phyloP scores from a whole-genome alignment of 2,329 filamentous ascomycete species.

The Coniella lustricola region DNA sequence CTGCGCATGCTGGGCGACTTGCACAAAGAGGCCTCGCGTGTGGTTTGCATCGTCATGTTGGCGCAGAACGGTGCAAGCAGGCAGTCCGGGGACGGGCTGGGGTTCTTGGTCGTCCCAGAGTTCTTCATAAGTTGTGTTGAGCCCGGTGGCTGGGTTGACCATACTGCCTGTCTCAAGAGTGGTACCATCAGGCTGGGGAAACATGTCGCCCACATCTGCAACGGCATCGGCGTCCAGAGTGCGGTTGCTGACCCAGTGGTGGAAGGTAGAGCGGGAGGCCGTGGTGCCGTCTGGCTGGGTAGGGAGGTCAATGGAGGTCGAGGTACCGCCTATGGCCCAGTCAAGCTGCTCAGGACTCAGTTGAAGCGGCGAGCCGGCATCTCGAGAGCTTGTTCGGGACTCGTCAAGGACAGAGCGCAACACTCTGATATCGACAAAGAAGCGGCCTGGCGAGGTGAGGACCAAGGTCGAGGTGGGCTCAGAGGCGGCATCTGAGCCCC shows the following conservation, averaged over 20 bases:
- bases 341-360: constrained; percentile 37
- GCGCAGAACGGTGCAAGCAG: constrained; percentile 31
- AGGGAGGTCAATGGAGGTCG: constrained; percentile 28
- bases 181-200: constrained; percentile 31
- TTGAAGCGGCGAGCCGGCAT: background rate
- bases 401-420: constrained; percentile 19
- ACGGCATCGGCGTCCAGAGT: constrained; percentile 30
- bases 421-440: constrained; percentile 58
- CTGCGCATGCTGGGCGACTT: constrained; percentile 49
- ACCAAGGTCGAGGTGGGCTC: constrained; percentile 61
- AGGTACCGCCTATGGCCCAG: constrained; percentile 59
- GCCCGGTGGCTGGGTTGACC: constrained; percentile 48
- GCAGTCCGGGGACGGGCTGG: constrained; percentile 24
- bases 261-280: constrained; percentile 39
- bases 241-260: constrained; percentile 55
- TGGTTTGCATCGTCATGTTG: constrained; percentile 26
- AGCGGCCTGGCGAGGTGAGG: constrained; percentile 49
- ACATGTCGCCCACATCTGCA: constrained; percentile 52
- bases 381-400: background rate
- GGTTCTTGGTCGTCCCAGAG: constrained; percentile 47
- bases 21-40: constrained; percentile 43
- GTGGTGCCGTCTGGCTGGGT: constrained; percentile 21
- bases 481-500: constrained; percentile 41
- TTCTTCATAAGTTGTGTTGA: constrained; percentile 55
- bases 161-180: constrained; percentile 53